These are phyloP conservation scores for Grosmannia serpens DNA, from an alignment of 2,329 filamentous ascomycete species.

Conservation along the genomic window DNA sequence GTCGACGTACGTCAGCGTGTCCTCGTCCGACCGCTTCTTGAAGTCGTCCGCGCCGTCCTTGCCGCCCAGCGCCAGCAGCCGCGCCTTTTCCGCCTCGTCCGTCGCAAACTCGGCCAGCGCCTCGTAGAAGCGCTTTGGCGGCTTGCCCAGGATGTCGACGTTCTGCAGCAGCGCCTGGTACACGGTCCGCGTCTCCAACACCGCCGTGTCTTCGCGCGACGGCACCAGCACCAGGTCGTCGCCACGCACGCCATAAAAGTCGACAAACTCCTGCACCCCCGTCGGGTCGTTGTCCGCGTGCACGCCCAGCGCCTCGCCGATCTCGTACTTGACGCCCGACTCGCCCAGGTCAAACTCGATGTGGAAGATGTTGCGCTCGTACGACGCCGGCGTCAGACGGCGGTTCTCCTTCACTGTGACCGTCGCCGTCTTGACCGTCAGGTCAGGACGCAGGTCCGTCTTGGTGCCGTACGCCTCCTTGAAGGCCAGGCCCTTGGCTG, in stretches of 20 bases:
- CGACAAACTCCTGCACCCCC: slow-evolving; percentile 75
- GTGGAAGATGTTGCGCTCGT: slow-evolving; percentile 99
- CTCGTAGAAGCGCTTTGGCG: slow-evolving; percentile 97
- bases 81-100: slow-evolving; percentile 71
- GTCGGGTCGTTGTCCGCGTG: slow-evolving; percentile 84
- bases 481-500: slow-evolving; percentile 80
- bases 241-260: slow-evolving; percentile 74
- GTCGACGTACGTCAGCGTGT: slow-evolving; percentile 85
- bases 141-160: slow-evolving; percentile 91
- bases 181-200: slow-evolving; percentile 79
- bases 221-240: slow-evolving; percentile 86
- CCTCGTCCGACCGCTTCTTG: slow-evolving; percentile 82
- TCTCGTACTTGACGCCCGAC: slow-evolving; percentile 89
- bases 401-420: slow-evolving; percentile 93
- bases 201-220: slow-evolving; percentile 61
- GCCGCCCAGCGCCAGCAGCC: slow-evolving; percentile 64
- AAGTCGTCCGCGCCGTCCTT: slow-evolving; percentile 78
- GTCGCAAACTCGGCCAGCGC: slow-evolving; percentile 73
- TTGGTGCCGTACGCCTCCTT: slow-evolving; percentile 84
- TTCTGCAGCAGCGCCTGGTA: slow-evolving; percentile 89
- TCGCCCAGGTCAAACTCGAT: slow-evolving; percentile 94
- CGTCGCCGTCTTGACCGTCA: slow-evolving; percentile 73
- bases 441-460: slow-evolving; percentile 67
- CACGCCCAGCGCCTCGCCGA: slow-evolving; percentile 92
- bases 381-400: slow-evolving; percentile 73